Evolutionary conservation across 2,329 filamentous ascomycete species (phyloP).

Genomic region (Ploettnerulaceae sp.): DNA sequence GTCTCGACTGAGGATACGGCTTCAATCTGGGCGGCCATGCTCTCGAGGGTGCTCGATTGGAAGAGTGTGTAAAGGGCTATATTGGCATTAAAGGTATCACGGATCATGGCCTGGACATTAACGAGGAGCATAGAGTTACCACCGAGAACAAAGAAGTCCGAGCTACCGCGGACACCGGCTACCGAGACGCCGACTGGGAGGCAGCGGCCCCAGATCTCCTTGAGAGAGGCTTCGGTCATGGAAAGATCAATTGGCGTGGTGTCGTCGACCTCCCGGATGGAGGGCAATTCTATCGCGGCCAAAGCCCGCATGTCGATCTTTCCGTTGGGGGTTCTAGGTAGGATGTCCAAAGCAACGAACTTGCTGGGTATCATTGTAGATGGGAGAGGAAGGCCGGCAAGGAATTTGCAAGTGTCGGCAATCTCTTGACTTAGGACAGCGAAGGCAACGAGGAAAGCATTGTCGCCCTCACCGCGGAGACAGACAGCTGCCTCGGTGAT

Average conservation of each 20-base stretch:
- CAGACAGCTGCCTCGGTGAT: conserved; percentile 26
- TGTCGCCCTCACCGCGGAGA: conserved; percentile 19
- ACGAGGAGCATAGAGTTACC: conserved; percentile 36
- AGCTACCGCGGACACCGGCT: not conserved
- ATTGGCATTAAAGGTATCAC: conserved; percentile 20
- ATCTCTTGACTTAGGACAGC: conserved; percentile 31
- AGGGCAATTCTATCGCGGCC: not conserved
- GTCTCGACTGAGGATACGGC: not conserved
- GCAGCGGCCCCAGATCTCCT: conserved; percentile 6
- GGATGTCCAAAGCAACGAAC: conserved; percentile 25
- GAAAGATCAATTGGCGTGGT: conserved; percentile 4
- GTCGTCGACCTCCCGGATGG: not conserved
- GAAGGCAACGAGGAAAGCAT: conserved; percentile 34
- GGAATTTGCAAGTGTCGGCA: conserved; percentile 8
- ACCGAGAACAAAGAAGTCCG: conserved; percentile 34
- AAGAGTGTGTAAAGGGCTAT: conserved; percentile 27
- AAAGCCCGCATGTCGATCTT: conserved; percentile 35
- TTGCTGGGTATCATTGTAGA: conserved; percentile 36
- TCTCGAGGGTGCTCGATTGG: conserved; percentile 22
- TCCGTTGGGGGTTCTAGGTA: conserved; percentile 32
- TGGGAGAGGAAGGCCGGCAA: conserved; percentile 27
- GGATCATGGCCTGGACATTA: conserved; percentile 29
- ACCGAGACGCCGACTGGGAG: conserved; percentile 4
- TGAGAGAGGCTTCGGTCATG: conserved; percentile 3
- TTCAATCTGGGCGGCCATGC: conserved; percentile 16